These are phyloP conservation scores for Lactifluus hygrophoroides DNA, from an alignment of 768 basidiomycete genomes.

Conservation along the genomic window DNA sequence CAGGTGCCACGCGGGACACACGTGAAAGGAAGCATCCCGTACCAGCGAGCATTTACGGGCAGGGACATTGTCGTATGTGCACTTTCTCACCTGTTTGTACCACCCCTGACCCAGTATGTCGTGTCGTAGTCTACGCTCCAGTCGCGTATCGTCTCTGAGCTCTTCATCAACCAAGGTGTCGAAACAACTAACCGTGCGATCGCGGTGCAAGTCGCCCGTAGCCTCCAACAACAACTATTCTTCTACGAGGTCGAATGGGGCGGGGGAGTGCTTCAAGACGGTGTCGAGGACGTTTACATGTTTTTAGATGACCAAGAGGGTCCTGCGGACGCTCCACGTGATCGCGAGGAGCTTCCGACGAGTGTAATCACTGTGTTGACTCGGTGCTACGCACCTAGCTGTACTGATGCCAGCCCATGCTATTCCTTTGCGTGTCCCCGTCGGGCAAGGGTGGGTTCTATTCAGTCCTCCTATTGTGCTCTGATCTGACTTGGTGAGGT, in stretches of 20 bases:
- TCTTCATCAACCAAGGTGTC: constrained; percentile 65
- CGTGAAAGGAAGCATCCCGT: constrained; percentile 88
- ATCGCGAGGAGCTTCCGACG: constrained; percentile 71
- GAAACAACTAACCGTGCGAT: constrained; percentile 72
- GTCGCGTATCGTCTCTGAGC: constrained; percentile 75
- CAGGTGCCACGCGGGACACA: constrained; percentile 82
- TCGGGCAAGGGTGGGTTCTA: constrained; percentile 36
- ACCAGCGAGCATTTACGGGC: constrained; percentile 86
- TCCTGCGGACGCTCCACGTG: constrained; percentile 46
- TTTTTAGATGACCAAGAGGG: constrained; percentile 80
- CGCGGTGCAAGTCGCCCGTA: constrained; percentile 82
- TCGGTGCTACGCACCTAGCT: constrained; percentile 82
- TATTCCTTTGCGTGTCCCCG: constrained; percentile 79
- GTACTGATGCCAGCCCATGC: constrained; percentile 70
- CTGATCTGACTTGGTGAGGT: background rate
- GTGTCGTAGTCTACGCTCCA: constrained; percentile 74
- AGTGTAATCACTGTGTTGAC: constrained; percentile 87
- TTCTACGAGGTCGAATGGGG: constrained; percentile 98
- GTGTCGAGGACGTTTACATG: constrained; percentile 90
- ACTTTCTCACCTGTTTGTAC: background rate
- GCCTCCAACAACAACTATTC: constrained; percentile 86
- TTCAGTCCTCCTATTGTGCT: background rate
- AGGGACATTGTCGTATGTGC: constrained; percentile 82
- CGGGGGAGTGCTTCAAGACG: constrained; percentile 68
- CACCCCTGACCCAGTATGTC: background rate